phyloP scores from a whole-genome alignment of 257 asterid genomes.

The Thymus mandschuricus region DNA sequence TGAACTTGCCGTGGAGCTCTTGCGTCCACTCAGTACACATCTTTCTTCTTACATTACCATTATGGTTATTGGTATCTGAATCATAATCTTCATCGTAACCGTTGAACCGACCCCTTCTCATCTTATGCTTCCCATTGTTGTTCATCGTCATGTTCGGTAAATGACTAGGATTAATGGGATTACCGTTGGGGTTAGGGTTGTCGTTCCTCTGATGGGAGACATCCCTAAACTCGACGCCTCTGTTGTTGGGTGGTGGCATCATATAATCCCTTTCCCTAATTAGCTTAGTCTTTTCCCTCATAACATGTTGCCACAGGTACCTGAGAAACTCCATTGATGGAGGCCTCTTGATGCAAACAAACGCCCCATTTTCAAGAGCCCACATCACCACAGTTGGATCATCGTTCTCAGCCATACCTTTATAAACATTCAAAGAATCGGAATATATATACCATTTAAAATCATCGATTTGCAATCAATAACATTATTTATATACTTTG shows the following conservation, averaged over 20 bases:
- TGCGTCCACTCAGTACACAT: constrained; percentile 53
- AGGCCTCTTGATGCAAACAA: constrained; percentile 42
- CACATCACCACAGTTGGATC: constrained; percentile 35
- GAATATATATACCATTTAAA: no score
- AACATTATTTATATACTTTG: no score
- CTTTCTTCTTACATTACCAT: constrained; percentile 34
- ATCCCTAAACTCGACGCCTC: constrained; percentile 28
- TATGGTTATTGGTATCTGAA: background rate
- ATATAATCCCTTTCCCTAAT: constrained; percentile 26
- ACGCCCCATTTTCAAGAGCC: constrained; percentile 52
- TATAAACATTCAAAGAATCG: background rate
- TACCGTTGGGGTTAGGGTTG: constrained; percentile 24
- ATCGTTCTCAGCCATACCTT: constrained; percentile 44
- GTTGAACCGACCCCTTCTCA: background rate
- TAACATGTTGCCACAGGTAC: constrained; percentile 54
- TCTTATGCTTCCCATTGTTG: constrained; percentile 28
- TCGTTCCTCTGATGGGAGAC: background rate
- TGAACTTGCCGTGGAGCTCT: constrained; percentile 48
- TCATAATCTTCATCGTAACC: constrained; percentile 7
- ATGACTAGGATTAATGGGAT: background rate
- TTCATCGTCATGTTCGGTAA: background rate
- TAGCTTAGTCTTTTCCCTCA: constrained; percentile 40
- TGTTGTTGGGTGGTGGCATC: constrained; percentile 3
- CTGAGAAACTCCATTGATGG: constrained; percentile 34
- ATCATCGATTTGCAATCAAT: no score